Conservation (phyloP, 257 asterid genomes). For the Solanum neorickii region DNA sequence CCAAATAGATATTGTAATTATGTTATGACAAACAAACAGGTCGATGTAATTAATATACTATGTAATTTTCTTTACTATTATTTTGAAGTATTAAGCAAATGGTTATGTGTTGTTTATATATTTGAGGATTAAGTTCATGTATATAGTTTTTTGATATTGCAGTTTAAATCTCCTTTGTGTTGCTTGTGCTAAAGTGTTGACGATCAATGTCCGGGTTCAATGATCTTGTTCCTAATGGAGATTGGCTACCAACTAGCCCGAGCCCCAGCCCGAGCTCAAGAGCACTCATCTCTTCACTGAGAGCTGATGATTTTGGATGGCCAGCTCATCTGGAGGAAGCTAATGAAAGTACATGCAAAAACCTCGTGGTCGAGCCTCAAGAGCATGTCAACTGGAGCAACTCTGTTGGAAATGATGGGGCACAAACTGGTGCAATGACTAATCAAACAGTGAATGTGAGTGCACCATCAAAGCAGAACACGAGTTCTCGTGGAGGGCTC, state of each 20-base stretch:
- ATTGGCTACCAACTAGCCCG: slow-evolving; percentile 42
- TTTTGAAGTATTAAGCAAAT: background rate
- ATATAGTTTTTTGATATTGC: background rate
- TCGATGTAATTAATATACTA: background rate
- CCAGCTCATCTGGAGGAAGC: slow-evolving; percentile 6
- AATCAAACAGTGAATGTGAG: slow-evolving; percentile 10
- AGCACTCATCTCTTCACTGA: slow-evolving; percentile 32
- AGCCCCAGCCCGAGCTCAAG: slow-evolving; percentile 42
- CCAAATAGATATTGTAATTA: background rate
- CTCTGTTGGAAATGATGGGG: slow-evolving; percentile 2
- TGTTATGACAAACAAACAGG: background rate
- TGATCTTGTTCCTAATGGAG: slow-evolving; percentile 54
- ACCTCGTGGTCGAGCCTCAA: slow-evolving; percentile 3
- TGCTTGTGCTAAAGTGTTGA: background rate
- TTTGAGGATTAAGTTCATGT: slow-evolving; percentile 1
- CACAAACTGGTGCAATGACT: background rate
- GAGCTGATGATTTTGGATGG: slow-evolving; percentile 20
- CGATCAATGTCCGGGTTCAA: slow-evolving; percentile 49
- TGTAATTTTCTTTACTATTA: background rate
- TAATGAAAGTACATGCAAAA: slow-evolving; percentile 9
- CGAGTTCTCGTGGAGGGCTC: slow-evolving; percentile 49
- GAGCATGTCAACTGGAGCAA: background rate
- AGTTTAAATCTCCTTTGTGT: background rate
- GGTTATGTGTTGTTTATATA: background rate
- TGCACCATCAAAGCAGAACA: slow-evolving; percentile 17